Conservation (phyloP, 208 protist genomes). For the Trypanosoma boissoni region DNA sequence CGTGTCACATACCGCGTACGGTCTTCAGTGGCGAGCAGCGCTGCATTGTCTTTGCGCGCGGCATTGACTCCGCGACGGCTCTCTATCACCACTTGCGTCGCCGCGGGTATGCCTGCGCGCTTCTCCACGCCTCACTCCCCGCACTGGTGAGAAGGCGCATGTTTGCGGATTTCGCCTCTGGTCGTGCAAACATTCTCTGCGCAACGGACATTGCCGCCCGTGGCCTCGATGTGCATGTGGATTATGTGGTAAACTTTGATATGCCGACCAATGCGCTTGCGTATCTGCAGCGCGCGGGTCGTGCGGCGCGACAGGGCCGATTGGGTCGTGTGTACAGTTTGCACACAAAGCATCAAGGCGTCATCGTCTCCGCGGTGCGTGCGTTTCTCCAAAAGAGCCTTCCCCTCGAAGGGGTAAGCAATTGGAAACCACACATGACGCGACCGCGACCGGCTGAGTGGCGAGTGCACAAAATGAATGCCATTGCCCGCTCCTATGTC, state of each 20-base stretch:
- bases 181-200: constrained; percentile 87
- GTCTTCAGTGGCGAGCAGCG: constrained; percentile 63
- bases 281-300: constrained; percentile 72
- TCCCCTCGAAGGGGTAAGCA: constrained; percentile 68
- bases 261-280: constrained; percentile 76
- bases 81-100: constrained; percentile 70
- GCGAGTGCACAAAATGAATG: constrained; percentile 74
- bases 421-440: constrained; percentile 60
- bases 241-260: constrained; percentile 84
- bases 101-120: constrained; percentile 54
- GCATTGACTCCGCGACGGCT: constrained; percentile 71
- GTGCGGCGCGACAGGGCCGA: constrained; percentile 74
- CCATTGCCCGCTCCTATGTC: constrained; percentile 71
- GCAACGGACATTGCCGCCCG: constrained; percentile 87
- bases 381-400: constrained; percentile 48
- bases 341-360: constrained; percentile 71
- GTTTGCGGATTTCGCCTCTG: constrained; percentile 68
- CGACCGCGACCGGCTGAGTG: constrained; percentile 77
- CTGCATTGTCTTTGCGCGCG: constrained; percentile 64
- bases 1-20: constrained; percentile 49
- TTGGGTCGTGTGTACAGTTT: constrained; percentile 66
- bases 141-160: constrained; percentile 50
- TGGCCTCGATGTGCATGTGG: constrained; percentile 82
- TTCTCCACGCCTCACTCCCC: constrained; percentile 73
- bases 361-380: constrained; percentile 66